Evolutionary conservation across 345 rosid genomes (phyloP).

Genomic region (Rhodomyrtus tomentosa): DNA sequence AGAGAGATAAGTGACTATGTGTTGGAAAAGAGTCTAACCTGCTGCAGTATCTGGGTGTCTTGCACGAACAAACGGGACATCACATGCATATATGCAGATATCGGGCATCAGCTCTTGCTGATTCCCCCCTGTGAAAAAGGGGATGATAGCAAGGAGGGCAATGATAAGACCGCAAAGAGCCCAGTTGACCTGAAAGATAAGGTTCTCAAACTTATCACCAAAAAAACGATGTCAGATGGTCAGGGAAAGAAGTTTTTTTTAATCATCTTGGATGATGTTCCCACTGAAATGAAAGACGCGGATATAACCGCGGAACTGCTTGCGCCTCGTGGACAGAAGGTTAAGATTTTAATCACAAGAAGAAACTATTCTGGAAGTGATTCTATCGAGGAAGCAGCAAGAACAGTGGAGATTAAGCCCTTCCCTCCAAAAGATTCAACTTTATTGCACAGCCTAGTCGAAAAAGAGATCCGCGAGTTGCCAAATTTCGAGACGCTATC

Average conservation of each 20-base stretch:
- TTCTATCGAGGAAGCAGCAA: not conserved
- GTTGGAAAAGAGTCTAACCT: not conserved
- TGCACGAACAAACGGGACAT: slow-evolving; percentile 3
- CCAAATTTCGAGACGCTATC: not conserved
- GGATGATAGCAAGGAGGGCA: not conserved
- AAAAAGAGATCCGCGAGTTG: not conserved
- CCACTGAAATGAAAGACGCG: not conserved
- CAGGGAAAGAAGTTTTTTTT: slow-evolving; percentile 6
- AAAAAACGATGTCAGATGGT: not conserved
- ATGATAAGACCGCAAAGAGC: not conserved
- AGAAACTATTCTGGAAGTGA: not conserved
- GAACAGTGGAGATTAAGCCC: not conserved
- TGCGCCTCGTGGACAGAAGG: not conserved
- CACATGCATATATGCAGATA: slow-evolving; percentile 12
- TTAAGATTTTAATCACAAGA: slow-evolving; percentile 13
- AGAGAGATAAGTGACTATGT: slow-evolving; percentile 1
- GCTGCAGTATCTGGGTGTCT: slow-evolving; percentile 19
- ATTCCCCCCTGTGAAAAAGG: slow-evolving; percentile 12
- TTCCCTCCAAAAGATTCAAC: not conserved
- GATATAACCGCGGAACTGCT: not conserved
- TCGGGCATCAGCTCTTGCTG: slow-evolving; percentile 23
- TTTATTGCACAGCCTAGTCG: slow-evolving; percentile 1
- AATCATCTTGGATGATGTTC: slow-evolving; percentile 33
- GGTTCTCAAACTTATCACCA: slow-evolving; percentile 5
- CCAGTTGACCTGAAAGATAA: not conserved